Evolutionary conservation across 306 rosid genomes (phyloP).

Genomic region (Cucumis hystrix): DNA sequence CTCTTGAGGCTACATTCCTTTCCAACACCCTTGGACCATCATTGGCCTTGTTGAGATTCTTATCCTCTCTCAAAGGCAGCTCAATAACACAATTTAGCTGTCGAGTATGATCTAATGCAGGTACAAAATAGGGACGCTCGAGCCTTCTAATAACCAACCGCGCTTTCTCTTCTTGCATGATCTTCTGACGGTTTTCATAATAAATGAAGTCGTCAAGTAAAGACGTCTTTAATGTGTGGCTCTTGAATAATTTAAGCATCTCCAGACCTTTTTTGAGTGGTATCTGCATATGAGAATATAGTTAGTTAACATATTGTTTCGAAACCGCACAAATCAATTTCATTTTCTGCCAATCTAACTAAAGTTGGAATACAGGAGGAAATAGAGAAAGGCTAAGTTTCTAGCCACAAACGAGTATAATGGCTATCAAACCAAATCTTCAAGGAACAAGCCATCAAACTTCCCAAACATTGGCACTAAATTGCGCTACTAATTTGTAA

Average conservation of each 20-base stretch:
- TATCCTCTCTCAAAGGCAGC: conserved; percentile 19
- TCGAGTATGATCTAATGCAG: conserved; percentile 35
- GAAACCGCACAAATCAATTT: neutral
- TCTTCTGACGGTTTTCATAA: conserved; percentile 84
- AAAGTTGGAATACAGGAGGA: neutral
- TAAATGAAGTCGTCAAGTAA: conserved; percentile 80
- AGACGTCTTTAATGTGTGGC: conserved; percentile 59
- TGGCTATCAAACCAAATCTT: neutral
- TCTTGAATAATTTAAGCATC: conserved; percentile 75
- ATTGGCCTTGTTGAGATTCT: conserved; percentile 15
- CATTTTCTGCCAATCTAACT: neutral
- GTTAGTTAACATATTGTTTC: neutral
- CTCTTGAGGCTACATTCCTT: conserved; percentile 14
- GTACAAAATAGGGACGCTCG: conserved; percentile 29
- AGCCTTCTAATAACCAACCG: conserved; percentile 36
- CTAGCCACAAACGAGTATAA: neutral
- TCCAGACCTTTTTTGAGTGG: conserved; percentile 60
- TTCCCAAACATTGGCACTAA: neutral
- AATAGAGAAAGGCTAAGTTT: neutral
- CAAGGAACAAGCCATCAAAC: neutral
- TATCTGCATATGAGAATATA: conserved; percentile 40
- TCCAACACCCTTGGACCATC: conserved; percentile 18
- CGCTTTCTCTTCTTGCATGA: conserved; percentile 80
- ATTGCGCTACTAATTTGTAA: neutral
- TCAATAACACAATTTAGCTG: conserved; percentile 39